Evolutionary conservation across 1,284 basidiomycete genomes (phyloP), one percentile per base, ranked within the genome.

Genomic region (Cystobasidium pallidum): DNA sequence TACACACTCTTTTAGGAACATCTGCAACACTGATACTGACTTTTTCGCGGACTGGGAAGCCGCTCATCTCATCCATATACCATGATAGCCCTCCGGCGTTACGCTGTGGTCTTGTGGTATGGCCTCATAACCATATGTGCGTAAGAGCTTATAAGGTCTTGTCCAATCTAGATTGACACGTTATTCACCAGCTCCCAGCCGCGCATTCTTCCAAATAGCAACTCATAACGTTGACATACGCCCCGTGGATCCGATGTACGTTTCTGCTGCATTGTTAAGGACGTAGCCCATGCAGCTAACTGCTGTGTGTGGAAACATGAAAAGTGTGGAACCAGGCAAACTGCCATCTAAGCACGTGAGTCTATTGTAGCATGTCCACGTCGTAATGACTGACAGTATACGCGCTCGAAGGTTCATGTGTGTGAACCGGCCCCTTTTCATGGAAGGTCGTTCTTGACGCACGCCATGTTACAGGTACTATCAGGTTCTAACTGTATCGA

Each of bases 401-500:
- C 8, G 8, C n/a, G 3, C 32, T 13, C 11, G 30, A 30, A 57
- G 54, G 54, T 57, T n/a, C 54, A 57, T 57, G 54, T 57, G 36
- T 36, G 54, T 34, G n/a, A n/a, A n/a, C n/a, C n/a, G n/a, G n/a
- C n/a, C n/a, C n/a, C n/a, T n/a, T n/a, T n/a, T n/a, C n/a, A n/a
- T n/a, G n/a, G n/a, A n/a, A n/a, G n/a, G n/a, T n/a, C n/a, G n/a
- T n/a, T n/a, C n/a, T n/a, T n/a, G n/a, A n/a, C n/a, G n/a, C n/a
- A n/a, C n/a, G n/a, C n/a, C n/a, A n/a, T n/a, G n/a, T n/a, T 57
- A 54, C 19, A 57, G 54, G 32, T 34, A 15, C 4, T 57, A n/a
- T 24, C 54, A 10, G 54, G 54, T 10, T 57, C 54, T n/a, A 57
- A 21, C 19, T 57, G 54, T 21, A 28, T 57, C 19, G 8, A 24